phyloP scores from a whole-genome alignment of 331 rosid genomes.

The Stylosanthes scabra region DNA sequence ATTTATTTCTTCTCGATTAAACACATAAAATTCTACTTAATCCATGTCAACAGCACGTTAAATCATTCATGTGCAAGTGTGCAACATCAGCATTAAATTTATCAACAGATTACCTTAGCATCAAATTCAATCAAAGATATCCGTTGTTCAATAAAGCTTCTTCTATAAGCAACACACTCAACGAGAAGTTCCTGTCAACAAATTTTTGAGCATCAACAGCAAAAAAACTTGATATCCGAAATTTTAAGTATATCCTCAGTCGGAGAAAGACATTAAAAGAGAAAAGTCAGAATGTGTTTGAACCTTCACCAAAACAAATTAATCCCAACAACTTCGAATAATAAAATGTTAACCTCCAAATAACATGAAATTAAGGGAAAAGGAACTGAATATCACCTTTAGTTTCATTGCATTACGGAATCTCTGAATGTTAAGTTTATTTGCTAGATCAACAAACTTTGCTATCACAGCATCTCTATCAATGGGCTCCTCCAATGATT shows the following conservation, averaged over 20 bases:
- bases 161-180: constrained; percentile 62
- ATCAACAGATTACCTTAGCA: constrained; percentile 68
- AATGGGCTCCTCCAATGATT: constrained; percentile 56
- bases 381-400: constrained; percentile 58
- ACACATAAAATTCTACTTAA: no score
- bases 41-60: background rate
- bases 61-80: background rate
- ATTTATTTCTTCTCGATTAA: no score
- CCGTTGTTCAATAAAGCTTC: constrained; percentile 58
- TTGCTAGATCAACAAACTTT: constrained; percentile 72
- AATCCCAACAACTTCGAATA: background rate
- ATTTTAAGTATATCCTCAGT: no score
- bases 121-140: constrained; percentile 77
- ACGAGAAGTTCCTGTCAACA: constrained; percentile 69
- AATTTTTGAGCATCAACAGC: constrained; percentile 16
- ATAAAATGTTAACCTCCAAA: constrained; percentile 20
- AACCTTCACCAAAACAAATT: background rate
- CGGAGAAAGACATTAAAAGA: background rate
- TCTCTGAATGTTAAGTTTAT: constrained; percentile 57
- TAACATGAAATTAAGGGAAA: constrained; percentile 21
- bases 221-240: background rate
- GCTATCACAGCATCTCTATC: constrained; percentile 65
- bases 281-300: background rate
- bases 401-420: constrained; percentile 62
- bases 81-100: constrained; percentile 2